These are phyloP conservation scores for Phialophora verrucosa DNA, from an alignment of 2,329 filamentous ascomycete species.

Conservation along the genomic window DNA sequence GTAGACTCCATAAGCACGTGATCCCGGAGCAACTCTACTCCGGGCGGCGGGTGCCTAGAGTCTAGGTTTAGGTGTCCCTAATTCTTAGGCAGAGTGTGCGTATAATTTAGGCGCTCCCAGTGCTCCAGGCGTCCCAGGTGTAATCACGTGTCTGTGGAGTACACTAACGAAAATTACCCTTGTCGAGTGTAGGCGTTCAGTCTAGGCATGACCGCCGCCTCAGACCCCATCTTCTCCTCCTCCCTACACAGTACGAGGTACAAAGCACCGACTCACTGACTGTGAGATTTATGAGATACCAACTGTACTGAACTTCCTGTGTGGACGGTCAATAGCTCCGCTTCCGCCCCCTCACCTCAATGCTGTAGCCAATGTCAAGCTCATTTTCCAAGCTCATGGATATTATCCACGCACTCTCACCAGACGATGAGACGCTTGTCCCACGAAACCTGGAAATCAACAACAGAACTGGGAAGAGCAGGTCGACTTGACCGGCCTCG, in stretches of 20 bases:
- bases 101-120: too few species aligned
- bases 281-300: background rate
- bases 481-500: background rate
- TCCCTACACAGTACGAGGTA: too few species aligned
- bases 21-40: too few species aligned
- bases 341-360: background rate
- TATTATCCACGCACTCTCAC: background rate
- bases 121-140: too few species aligned
- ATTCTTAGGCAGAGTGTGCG: too few species aligned
- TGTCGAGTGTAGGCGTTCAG: background rate
- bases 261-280: background rate
- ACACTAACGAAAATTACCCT: too few species aligned
- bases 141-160: too few species aligned
- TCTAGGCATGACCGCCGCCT: background rate
- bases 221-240: background rate
- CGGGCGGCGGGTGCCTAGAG: too few species aligned
- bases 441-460: background rate
- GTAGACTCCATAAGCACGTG: too few species aligned
- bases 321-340: background rate
- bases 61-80: too few species aligned
- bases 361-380: background rate
- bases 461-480: background rate
- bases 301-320: background rate
- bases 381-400: background rate
- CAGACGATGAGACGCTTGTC: background rate